Conservation (phyloP, 805 yeast genomes). For the Wickerhamomyces alni region DNA sequence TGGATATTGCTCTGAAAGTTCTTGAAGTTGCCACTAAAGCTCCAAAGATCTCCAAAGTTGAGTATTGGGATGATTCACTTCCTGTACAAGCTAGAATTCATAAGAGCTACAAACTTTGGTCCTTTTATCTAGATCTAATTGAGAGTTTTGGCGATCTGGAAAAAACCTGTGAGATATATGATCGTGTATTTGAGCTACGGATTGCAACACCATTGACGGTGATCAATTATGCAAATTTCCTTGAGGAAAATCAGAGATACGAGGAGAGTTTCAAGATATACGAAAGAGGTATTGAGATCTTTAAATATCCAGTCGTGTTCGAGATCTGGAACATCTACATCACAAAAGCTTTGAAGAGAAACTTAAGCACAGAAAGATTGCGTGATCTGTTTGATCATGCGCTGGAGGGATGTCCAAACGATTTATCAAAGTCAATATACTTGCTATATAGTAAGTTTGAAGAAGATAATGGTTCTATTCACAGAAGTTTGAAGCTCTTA, state of each 20-base stretch:
- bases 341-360: conserved; percentile 36
- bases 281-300: conserved; percentile 61
- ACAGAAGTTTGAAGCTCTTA: conserved; percentile 45
- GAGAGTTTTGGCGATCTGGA: conserved; percentile 47
- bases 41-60: conserved; percentile 29
- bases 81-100: conserved; percentile 56
- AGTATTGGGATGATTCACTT: conserved; percentile 34
- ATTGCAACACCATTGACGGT: conserved; percentile 65
- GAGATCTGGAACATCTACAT: conserved; percentile 73
- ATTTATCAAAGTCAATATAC: conserved; percentile 42
- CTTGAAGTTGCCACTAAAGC: conserved; percentile 36
- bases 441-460: conserved; percentile 60
- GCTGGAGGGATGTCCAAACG: conserved; percentile 42
- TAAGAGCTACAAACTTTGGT: conserved; percentile 65
- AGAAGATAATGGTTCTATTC: conserved; percentile 41
- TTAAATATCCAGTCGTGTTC: conserved; percentile 53
- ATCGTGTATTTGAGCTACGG: conserved; percentile 47
- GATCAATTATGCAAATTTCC: conserved; percentile 58
- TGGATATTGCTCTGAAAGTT: conserved; percentile 37
- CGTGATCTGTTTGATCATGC: conserved; percentile 75
- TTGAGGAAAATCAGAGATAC: conserved; percentile 40
- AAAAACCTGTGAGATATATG: conserved; percentile 39
- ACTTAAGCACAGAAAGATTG: conserved; percentile 42
- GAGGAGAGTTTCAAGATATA: conserved; percentile 53
- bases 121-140: conserved; percentile 61